phyloP scores from a whole-genome alignment of 2,329 filamentous ascomycete species.

The Immersiporthe knoxdaviesiana region DNA sequence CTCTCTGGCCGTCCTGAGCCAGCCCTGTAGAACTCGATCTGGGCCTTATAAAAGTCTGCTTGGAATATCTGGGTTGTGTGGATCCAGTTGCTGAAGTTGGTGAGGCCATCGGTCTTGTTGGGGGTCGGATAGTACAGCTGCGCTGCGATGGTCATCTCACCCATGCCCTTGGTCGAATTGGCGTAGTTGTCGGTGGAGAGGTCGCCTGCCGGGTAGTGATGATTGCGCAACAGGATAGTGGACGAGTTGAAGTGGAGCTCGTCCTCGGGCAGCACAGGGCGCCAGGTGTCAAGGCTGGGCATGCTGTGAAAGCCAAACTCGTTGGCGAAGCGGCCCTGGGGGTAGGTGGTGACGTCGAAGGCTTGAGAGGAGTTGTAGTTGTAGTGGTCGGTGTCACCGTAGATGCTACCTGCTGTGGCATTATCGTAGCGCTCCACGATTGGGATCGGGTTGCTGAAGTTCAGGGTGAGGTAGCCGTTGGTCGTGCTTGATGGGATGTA shows the following conservation, averaged over 20 bases:
- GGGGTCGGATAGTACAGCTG: slow-evolving; percentile 61
- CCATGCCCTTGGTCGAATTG: slow-evolving; percentile 50
- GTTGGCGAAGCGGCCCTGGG: slow-evolving; percentile 62
- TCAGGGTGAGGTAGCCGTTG: slow-evolving; percentile 59
- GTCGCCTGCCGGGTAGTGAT: slow-evolving; percentile 58
- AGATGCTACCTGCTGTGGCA: slow-evolving; percentile 53
- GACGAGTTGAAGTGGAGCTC: slow-evolving; percentile 62
- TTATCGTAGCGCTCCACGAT: slow-evolving; percentile 62
- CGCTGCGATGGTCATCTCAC: slow-evolving; percentile 61
- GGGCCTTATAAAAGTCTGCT: slow-evolving; percentile 62
- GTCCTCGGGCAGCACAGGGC: slow-evolving; percentile 51
- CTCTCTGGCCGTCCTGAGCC: slow-evolving; percentile 61
- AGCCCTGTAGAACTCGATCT: slow-evolving; percentile 65
- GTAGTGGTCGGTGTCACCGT: slow-evolving; percentile 65
- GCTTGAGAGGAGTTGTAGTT: slow-evolving; percentile 57
- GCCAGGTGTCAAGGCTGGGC: slow-evolving; percentile 63
- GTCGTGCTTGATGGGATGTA: slow-evolving; percentile 64
- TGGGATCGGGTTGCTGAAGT: slow-evolving; percentile 55
- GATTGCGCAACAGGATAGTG: slow-evolving; percentile 59
- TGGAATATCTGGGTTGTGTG: slow-evolving; percentile 67
- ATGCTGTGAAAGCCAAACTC: slow-evolving; percentile 68
- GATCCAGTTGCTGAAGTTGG: slow-evolving; percentile 65
- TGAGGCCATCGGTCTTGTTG: slow-evolving; percentile 53
- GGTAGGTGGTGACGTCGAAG: slow-evolving; percentile 59
- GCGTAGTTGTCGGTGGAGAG: slow-evolving; percentile 50